These are phyloP conservation scores for Colletotrichum tanaceti DNA, from an alignment of 2,329 filamentous ascomycete species.

Conservation along the genomic window DNA sequence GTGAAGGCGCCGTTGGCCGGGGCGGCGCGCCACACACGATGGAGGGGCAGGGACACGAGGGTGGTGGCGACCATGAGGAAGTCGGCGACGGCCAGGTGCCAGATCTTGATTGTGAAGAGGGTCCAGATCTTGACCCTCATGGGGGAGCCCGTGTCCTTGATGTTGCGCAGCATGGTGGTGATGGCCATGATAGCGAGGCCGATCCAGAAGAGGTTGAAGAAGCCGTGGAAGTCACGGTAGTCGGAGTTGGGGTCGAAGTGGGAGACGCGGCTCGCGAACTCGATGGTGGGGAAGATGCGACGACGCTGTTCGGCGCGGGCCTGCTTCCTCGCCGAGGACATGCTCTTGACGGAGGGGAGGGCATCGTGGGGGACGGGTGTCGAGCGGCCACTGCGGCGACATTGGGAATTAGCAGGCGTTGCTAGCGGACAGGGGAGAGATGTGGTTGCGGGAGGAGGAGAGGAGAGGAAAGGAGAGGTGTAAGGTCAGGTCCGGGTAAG, in stretches of 20 bases:
- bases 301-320: constrained; percentile 83
- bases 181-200: constrained; percentile 96
- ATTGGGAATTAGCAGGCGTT: constrained; percentile 8
- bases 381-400: constrained; percentile 73
- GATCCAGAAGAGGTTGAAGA: constrained; percentile 99
- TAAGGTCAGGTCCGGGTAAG: background rate
- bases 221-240: constrained; percentile 94
- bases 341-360: constrained; percentile 88
- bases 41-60: constrained; percentile 77
- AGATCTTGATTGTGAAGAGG: constrained; percentile 88
- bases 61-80: constrained; percentile 85
- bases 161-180: constrained; percentile 90
- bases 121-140: constrained; percentile 88
- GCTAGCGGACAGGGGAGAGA: background rate
- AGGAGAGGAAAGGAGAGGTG: too few relatives aligned
- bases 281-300: constrained; percentile 91
- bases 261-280: constrained; percentile 89
- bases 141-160: constrained; percentile 92
- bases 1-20: constrained; percentile 65
- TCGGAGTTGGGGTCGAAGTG: constrained; percentile 95
- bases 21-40: constrained; percentile 71
- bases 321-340: constrained; percentile 86
- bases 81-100: constrained; percentile 87
- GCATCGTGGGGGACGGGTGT: constrained; percentile 90
- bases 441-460: too few relatives aligned